A percentile compares a stretch with the other conserved stretches of the same genome.
phyloP scores from a whole-genome alignment of 345 rosid species.

The Ailanthus altissimus region DNA sequence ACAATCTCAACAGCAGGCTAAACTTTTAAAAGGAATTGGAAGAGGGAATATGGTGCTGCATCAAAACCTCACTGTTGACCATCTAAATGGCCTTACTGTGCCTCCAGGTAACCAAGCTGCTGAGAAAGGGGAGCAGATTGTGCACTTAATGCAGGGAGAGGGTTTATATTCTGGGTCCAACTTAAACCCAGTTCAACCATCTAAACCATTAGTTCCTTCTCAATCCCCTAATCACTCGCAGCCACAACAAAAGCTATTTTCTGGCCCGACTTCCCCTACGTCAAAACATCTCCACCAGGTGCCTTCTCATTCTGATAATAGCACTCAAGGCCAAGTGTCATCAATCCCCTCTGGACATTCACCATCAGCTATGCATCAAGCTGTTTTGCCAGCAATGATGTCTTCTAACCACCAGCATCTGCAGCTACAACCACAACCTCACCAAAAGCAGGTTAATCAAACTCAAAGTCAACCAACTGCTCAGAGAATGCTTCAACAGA shows the following conservation, averaged over 20 bases:
- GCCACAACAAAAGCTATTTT: constrained; percentile 52
- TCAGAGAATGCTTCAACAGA: constrained; percentile 68
- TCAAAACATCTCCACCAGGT: constrained; percentile 61
- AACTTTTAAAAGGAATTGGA: constrained; percentile 73
- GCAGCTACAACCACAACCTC: constrained; percentile 33
- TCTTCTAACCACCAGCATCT: constrained; percentile 44
- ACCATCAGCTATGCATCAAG: constrained; percentile 44
- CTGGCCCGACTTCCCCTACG: constrained; percentile 46
- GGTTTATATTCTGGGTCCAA: constrained; percentile 60
- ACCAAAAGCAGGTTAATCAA: constrained; percentile 59
- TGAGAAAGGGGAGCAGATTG: constrained; percentile 69
- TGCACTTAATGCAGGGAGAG: constrained; percentile 65
- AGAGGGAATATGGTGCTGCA: constrained; percentile 73
- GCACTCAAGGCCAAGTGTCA: constrained; percentile 58
- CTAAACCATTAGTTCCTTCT: constrained; percentile 58
- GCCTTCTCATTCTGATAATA: constrained; percentile 64
- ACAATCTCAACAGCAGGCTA: constrained; percentile 69
- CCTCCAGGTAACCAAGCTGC: constrained; percentile 59
- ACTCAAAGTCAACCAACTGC: constrained; percentile 45
- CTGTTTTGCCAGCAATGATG: constrained; percentile 40
- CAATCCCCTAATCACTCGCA: constrained; percentile 62
- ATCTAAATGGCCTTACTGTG: constrained; percentile 60
- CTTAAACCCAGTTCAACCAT: constrained; percentile 52
- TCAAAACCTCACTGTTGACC: constrained; percentile 68
- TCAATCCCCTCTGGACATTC: constrained; percentile 49